Base-by-base conservation (phyloP, 2,329 filamentous ascomycete genomes). In the Penicillium occitanis region DNA sequence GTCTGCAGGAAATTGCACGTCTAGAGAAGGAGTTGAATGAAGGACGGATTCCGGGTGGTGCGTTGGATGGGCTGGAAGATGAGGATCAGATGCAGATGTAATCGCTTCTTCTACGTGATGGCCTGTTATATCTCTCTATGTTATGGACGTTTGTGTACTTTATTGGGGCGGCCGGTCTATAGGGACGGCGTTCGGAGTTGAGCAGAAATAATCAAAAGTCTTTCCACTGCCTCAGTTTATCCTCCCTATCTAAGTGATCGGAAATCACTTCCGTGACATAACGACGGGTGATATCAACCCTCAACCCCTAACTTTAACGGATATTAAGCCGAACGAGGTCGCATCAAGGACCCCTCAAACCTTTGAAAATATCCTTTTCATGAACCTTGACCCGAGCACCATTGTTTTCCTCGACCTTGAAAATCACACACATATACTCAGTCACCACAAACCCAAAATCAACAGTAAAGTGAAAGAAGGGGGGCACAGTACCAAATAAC, bases 11-110 rank as follows among this genome's bases (percentile, higher is more conserved):
- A 81, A 96, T 99, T 75, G 90, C 92, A 66, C 86, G 88, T 71
- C 78, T 99, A 75, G 95, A 99, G 83, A 96, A 94, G 82, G 92
- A 95, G 78, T 81, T 98, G 70, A 91, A 91, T 69, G 94, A 98
- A 78, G 95, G 95, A 1, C 85, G 91, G 74, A 85, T 98, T 77
- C 94, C 94, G 2, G 84, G 86, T 40, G 91, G 88, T 33, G 85
- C 78, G 30, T 69, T 81, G 44, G 75, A 73, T 57, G 66, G 63
- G 3, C 17, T 65, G 2, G 76, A 70, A 19, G 78, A 75, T 53
- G 76, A 77, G 58, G 75, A 76, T 35, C 71, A 71, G 68, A 79
- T 80, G 77, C 71, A 78, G 70, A 75, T 73, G 73, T 80, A 68
- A 40, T 11, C 5, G 33, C 53, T 57, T 37, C 17, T 19, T 30